A percentile compares a stretch with the other conserved stretches of the same genome.
phyloP scores from a whole-genome alignment of 1,139 yeast species.

The Yamadazyma taylorii region DNA sequence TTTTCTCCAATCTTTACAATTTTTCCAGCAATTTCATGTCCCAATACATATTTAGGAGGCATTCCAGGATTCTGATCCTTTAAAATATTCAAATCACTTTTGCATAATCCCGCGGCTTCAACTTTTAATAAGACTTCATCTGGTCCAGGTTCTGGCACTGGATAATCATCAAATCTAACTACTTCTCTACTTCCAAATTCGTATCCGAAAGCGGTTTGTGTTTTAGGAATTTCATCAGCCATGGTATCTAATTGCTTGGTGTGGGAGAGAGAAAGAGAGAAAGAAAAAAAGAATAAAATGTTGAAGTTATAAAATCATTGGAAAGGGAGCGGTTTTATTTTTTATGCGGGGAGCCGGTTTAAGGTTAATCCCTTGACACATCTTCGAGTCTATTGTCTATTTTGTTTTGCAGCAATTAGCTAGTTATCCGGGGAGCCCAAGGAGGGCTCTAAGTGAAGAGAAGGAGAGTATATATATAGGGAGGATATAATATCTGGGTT shows the following conservation, averaged over 20 bases:
- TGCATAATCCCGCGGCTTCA: slow-evolving; percentile 55
- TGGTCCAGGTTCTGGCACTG: slow-evolving; percentile 38
- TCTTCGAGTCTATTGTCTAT: too few relatives aligned
- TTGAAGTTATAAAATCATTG: too few relatives aligned
- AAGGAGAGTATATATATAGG: too few relatives aligned
- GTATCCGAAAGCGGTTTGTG: slow-evolving; percentile 29
- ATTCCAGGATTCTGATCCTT: slow-evolving; percentile 22
- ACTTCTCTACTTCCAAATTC: slow-evolving; percentile 20
- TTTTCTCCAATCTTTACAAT: slow-evolving; percentile 41
- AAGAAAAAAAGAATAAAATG: slow-evolving; percentile 1
- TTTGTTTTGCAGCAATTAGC: too few relatives aligned
- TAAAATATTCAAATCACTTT: slow-evolving; percentile 49
- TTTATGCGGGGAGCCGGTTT: too few relatives aligned
- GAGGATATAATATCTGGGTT: too few relatives aligned
- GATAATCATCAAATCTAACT: slow-evolving; percentile 26
- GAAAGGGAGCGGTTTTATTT: too few relatives aligned
- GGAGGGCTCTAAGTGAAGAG: too few relatives aligned
- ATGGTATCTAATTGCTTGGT: not conserved
- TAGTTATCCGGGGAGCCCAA: too few relatives aligned
- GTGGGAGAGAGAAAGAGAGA: not conserved
- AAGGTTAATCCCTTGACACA: too few relatives aligned
- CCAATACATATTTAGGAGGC: slow-evolving; percentile 44
- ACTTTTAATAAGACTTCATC: slow-evolving; percentile 45
- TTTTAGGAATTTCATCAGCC: slow-evolving; percentile 15
- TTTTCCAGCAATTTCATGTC: slow-evolving; percentile 58